Conservation (phyloP, 371 early-diverging fungal genomes). For the Mucor sp. region DNA sequence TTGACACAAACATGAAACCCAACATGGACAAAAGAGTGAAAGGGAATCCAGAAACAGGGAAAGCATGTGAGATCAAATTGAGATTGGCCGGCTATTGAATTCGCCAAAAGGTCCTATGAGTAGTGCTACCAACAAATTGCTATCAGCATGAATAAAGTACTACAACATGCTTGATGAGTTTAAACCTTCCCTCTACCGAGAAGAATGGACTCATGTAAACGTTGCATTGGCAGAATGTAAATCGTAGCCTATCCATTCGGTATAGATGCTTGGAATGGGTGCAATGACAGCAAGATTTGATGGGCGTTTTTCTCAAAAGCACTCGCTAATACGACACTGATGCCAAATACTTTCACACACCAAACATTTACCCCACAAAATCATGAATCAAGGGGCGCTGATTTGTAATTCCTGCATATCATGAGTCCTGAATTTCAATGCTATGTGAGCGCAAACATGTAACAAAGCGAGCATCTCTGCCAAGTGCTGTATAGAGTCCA, state of each 20-base stretch:
- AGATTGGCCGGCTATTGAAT: background rate
- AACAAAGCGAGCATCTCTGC: too few species aligned
- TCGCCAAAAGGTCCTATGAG: background rate
- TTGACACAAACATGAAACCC: background rate
- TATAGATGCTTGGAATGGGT: too few species aligned
- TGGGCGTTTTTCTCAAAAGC: too few species aligned
- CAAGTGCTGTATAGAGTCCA: too few species aligned
- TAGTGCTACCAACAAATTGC: background rate
- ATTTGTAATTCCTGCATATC: background rate
- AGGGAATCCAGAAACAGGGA: background rate
- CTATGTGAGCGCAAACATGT: too few species aligned
- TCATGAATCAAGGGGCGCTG: background rate
- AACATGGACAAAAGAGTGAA: background rate
- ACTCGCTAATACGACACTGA: background rate
- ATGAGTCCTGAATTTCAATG: background rate
- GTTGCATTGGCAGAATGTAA: too few species aligned
- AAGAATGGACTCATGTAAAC: background rate
- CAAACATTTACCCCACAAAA: background rate
- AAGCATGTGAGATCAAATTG: conserved; percentile 1
- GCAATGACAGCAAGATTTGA: too few species aligned
- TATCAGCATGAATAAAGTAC: background rate
- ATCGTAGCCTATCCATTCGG: too few species aligned
- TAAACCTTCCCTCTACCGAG: background rate
- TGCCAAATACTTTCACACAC: background rate
- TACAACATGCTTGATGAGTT: background rate